Conservation (phyloP, 768 basidiomycete species). For the Lactifluus volemus region DNA sequence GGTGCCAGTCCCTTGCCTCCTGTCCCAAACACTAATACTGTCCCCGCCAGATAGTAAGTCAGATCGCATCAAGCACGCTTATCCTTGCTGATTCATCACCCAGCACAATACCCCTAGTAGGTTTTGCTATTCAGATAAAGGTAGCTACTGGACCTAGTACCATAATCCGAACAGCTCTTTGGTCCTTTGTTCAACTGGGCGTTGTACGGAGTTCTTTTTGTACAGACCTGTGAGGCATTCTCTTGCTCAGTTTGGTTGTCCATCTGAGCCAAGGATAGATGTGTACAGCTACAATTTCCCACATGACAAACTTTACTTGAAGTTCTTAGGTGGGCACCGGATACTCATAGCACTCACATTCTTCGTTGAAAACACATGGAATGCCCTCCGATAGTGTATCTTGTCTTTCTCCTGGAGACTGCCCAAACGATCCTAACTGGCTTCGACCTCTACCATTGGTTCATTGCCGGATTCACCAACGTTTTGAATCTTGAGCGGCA, state of each 20-base stretch:
- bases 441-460: constrained; percentile 5
- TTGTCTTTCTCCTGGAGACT: constrained; percentile 2
- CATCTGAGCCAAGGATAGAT: not conserved
- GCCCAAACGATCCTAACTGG: constrained; percentile 1
- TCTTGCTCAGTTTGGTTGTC: no score
- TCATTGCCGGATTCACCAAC: constrained; percentile 6
- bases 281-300: constrained; percentile 9
- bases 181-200: constrained; percentile 5
- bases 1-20: no score
- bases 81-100: no score
- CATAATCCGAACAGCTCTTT: not conserved
- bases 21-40: no score
- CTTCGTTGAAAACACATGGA: not conserved
- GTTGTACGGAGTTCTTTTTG: constrained; percentile 1
- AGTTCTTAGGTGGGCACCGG: not conserved
- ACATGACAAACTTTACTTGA: not conserved
- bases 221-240: not conserved
- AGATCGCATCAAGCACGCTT: no score
- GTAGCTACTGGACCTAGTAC: not conserved
- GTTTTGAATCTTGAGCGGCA: not conserved
- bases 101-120: no score
- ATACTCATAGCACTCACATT: not conserved
- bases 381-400: not conserved
- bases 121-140: no score
- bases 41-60: no score